Evolutionary conservation across 495 filamentous ascomycete species (phyloP), one percentile per base, ranked within the genome.

Genomic region (Penicillium flavigenum): DNA sequence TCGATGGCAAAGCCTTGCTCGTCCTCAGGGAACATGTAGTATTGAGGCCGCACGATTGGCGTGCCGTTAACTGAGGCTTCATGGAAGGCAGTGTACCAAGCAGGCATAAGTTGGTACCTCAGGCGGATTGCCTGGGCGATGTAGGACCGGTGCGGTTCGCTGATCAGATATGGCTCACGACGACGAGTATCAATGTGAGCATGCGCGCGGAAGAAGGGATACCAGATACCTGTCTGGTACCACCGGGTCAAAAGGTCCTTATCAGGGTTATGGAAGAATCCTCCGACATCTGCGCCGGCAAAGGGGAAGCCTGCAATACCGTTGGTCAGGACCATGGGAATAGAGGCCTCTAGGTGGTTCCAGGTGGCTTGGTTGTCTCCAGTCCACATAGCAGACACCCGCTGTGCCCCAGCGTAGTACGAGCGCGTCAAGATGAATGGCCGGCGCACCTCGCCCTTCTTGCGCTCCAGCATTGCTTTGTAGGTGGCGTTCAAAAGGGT

Each of bases 201-300:
- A 65, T 98, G 94, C n/a, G 83, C 94, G 41, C 94, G 88, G 88
- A 97, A 96, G 81, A 98, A 98, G 20, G 94, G 94, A 70, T 98
- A 98, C 84, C 96, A 98, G 41, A 90, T 90, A 52, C 94, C 95
- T 39, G 91, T 84, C 72, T 98, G 94, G 72, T 96, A 98, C 94
- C 95, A 98, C 29, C 94, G 86, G 5, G 89, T 89, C 51, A 93
- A 79, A 8, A 98, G 84, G 53, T 98, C 92, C 66, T 91, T 91
- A 58, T 85, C 86, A 0, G 94, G 94, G 72, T 98, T 96, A 48
- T 94, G 91, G 65, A 98, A 98, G 82, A 98, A 98, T 36, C 94
- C 94, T 36, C 93, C 95, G 16, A 98, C 94, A 70, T 98, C 94
- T 20, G 94, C 93, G 34, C 94, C 95, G 8, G 92, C 82, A 63